A percentile compares a stretch with the other conserved stretches of the same genome.
phyloP scores from a whole-genome alignment of 805 yeast species.

The Schizosaccharomyces cryophilus region DNA sequence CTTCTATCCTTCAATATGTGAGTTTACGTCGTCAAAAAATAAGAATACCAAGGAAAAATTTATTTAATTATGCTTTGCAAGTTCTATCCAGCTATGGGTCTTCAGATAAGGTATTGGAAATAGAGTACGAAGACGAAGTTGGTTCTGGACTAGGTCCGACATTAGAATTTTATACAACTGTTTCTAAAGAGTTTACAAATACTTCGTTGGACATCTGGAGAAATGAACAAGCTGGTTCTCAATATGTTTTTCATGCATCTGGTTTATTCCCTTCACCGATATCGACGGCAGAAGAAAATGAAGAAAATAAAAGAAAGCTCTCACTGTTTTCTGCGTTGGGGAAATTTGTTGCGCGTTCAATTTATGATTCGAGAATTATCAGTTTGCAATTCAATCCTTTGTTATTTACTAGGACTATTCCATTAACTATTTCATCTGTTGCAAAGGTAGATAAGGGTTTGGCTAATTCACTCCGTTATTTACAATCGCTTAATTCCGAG shows the following conservation, averaged over 20 bases:
- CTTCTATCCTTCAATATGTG: slow-evolving; percentile 24
- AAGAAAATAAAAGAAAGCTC: slow-evolving; percentile 20
- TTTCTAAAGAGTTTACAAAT: slow-evolving; percentile 48
- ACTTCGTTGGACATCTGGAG: slow-evolving; percentile 49
- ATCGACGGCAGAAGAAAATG: slow-evolving; percentile 10
- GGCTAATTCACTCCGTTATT: slow-evolving; percentile 30
- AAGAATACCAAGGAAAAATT: slow-evolving; percentile 41
- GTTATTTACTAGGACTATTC: slow-evolving; percentile 28
- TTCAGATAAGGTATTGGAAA: slow-evolving; percentile 59
- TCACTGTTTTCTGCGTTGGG: slow-evolving; percentile 47
- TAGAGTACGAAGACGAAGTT: slow-evolving; percentile 70
- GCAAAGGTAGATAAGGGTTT: slow-evolving; percentile 31
- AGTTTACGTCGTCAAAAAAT: slow-evolving; percentile 58
- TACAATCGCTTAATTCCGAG: slow-evolving; percentile 21
- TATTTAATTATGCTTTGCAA: slow-evolving; percentile 56
- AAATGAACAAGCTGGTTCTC: slow-evolving; percentile 12
- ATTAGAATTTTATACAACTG: slow-evolving; percentile 64
- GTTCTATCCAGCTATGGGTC: slow-evolving; percentile 54
- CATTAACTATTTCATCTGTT: slow-evolving; percentile 18
- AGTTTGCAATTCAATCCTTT: slow-evolving; percentile 55
- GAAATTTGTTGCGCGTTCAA: slow-evolving; percentile 60
- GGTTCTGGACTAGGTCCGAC: slow-evolving; percentile 98
- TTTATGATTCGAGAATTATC: slow-evolving; percentile 66
- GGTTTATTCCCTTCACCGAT: slow-evolving; percentile 60
- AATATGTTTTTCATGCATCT: slow-evolving; percentile 18